These are phyloP conservation scores for Dryas alaskensis DNA, from an alignment of 306 rosid genomes.

Conservation along the genomic window DNA sequence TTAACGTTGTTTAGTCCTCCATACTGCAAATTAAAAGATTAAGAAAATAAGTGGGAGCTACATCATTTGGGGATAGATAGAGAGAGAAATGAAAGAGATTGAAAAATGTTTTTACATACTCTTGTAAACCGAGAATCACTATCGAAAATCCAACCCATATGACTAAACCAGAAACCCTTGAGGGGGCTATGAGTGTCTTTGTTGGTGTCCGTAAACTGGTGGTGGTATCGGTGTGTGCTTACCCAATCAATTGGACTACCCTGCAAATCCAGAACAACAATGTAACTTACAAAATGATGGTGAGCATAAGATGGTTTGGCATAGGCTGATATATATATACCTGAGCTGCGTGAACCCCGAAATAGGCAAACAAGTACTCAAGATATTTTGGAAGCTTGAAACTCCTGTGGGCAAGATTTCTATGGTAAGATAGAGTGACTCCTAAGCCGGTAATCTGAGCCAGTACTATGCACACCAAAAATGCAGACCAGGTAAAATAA, in stretches of 20 bases:
- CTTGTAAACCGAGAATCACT: constrained; percentile 40
- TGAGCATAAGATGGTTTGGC: too few relatives aligned
- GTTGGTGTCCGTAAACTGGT: constrained; percentile 78
- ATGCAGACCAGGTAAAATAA: constrained; percentile 53
- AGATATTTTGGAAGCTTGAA: constrained; percentile 74
- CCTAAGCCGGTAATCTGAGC: constrained; percentile 69
- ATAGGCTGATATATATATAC: constrained; percentile 15
- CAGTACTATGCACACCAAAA: constrained; percentile 53
- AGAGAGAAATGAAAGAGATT: not conserved
- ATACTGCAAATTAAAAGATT: constrained; percentile 40
- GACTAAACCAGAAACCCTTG: constrained; percentile 88
- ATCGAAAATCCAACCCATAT: constrained; percentile 79
- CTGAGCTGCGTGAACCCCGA: constrained; percentile 78
- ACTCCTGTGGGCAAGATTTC: constrained; percentile 37
- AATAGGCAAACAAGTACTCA: constrained; percentile 69
- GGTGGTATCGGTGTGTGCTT: constrained; percentile 84
- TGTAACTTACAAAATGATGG: too few relatives aligned
- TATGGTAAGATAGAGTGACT: constrained; percentile 67
- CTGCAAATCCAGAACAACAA: constrained; percentile 34
- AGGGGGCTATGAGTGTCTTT: constrained; percentile 79
- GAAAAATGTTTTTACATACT: constrained; percentile 30
- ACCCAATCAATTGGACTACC: constrained; percentile 92
- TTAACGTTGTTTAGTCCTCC: constrained; percentile 65
- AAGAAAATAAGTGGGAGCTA: not conserved
- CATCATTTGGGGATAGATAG: too few relatives aligned